Evolutionary conservation across 192 early-diverging fungal genomes (phyloP).

Genomic region (Haplosporangium gracile): DNA sequence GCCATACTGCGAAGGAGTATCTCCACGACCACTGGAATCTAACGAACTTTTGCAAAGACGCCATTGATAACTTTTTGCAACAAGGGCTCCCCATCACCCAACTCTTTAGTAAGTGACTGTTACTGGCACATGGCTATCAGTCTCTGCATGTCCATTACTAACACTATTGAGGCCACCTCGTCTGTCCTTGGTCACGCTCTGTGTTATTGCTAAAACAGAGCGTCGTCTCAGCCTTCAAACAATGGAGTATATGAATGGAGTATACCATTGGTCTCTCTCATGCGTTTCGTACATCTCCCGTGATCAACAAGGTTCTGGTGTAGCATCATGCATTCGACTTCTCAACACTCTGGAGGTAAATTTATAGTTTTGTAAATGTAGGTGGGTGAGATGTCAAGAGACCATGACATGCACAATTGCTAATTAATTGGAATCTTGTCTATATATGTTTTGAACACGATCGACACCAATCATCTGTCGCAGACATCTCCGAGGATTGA

Average conservation of each 20-base stretch:
- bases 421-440: neutral
- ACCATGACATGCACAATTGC: too few relatives aligned
- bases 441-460: neutral
- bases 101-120: slow-evolving; percentile 18
- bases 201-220: neutral
- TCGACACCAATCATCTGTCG: slow-evolving; percentile 9
- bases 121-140: neutral
- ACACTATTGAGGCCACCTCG: too few relatives aligned
- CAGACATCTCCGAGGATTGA: slow-evolving; percentile 14
- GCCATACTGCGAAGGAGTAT: slow-evolving; percentile 19
- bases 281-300: slow-evolving; percentile 3
- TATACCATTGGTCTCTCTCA: slow-evolving; percentile 23
- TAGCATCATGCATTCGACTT: slow-evolving; percentile 22
- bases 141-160: neutral
- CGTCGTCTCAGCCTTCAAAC: slow-evolving; percentile 10
- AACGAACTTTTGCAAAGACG: slow-evolving; percentile 17
- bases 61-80: slow-evolving; percentile 14
- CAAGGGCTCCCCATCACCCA: slow-evolving; percentile 21
- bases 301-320: slow-evolving; percentile 13
- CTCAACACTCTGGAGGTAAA: slow-evolving; percentile 11
- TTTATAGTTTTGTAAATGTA: neutral
- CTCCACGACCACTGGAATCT: slow-evolving; percentile 24
- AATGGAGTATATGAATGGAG: slow-evolving; percentile 15
- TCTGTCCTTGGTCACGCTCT: neutral
- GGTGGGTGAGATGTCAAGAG: neutral